Conservation (phyloP, 768 basidiomycete species). For the Boletellus sp. region DNA sequence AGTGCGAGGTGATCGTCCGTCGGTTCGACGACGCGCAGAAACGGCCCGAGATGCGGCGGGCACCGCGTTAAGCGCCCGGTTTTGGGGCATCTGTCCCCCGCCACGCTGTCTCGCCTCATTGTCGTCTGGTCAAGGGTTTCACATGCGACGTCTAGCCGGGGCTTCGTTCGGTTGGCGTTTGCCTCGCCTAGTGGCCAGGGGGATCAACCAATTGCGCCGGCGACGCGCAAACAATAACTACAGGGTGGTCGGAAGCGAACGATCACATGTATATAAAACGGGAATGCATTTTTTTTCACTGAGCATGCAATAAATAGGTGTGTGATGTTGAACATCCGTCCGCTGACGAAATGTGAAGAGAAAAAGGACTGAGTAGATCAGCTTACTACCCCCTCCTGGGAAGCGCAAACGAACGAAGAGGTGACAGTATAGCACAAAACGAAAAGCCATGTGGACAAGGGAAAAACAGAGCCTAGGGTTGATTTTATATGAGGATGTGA, state of each 20-base stretch:
- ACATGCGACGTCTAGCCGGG: too few species aligned
- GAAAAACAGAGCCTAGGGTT: slow-evolving; percentile 2
- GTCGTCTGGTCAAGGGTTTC: too few species aligned
- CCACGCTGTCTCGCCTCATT: too few species aligned
- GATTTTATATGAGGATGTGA: slow-evolving; percentile 13
- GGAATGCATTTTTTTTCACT: slow-evolving; percentile 21
- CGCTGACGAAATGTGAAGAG: neutral
- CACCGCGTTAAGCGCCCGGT: slow-evolving; percentile 19
- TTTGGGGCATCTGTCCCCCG: too few species aligned
- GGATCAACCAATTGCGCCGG: neutral
- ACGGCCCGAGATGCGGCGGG: slow-evolving; percentile 48
- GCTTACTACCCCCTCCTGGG: too few species aligned
- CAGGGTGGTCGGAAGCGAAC: neutral
- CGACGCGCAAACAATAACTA: neutral
- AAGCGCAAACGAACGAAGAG: neutral
- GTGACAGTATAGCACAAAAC: neutral
- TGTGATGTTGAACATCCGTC: slow-evolving; percentile 3
- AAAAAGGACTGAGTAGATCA: neutral
- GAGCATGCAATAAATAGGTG: slow-evolving; percentile 18
- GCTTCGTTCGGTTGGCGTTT: neutral
- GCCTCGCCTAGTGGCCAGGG: neutral
- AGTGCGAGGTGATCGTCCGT: slow-evolving; percentile 84
- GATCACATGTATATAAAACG: neutral
- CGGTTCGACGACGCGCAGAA: slow-evolving; percentile 91
- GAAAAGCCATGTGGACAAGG: slow-evolving; percentile 3